Conservation (phyloP, 352 stramenopile species). For the Plasmopara viticola region DNA sequence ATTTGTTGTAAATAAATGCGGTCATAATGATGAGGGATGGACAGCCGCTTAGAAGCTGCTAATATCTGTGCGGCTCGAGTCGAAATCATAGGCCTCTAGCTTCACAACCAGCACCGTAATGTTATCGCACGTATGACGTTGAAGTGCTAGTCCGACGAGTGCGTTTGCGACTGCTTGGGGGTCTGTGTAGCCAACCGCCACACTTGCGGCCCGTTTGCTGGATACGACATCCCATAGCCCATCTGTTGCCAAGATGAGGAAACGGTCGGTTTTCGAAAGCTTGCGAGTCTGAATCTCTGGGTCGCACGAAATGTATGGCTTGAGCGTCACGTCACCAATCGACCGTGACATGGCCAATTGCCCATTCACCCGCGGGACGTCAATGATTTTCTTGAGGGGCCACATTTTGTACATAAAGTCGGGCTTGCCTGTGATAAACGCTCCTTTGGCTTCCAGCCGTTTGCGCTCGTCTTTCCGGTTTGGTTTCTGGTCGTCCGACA, state of each 20-base stretch:
- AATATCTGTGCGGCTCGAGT: conserved; percentile 21
- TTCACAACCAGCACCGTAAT: conserved; percentile 73
- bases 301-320: conserved; percentile 69
- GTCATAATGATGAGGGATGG: not conserved
- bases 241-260: conserved; percentile 75
- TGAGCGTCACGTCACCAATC: conserved; percentile 76
- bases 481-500: conserved; percentile 81
- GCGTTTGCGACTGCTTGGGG: conserved; percentile 53
- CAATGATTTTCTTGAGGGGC: conserved; percentile 68
- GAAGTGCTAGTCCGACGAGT: conserved; percentile 52
- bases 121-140: conserved; percentile 62
- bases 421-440: conserved; percentile 54
- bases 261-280: conserved; percentile 54
- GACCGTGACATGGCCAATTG: conserved; percentile 74
- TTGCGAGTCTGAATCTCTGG: conserved; percentile 64
- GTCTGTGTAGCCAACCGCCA: conserved; percentile 43
- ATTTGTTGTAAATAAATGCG: conserved; percentile 21
- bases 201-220: conserved; percentile 50
- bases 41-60: conserved; percentile 9
- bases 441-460: conserved; percentile 65
- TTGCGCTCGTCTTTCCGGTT: conserved; percentile 66
- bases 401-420: conserved; percentile 64
- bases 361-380: conserved; percentile 78
- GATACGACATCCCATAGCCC: conserved; percentile 82
- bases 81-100: conserved; percentile 45